Base-by-base conservation (phyloP, 768 basidiomycete genomes). In the Dendrothele bispora region DNA sequence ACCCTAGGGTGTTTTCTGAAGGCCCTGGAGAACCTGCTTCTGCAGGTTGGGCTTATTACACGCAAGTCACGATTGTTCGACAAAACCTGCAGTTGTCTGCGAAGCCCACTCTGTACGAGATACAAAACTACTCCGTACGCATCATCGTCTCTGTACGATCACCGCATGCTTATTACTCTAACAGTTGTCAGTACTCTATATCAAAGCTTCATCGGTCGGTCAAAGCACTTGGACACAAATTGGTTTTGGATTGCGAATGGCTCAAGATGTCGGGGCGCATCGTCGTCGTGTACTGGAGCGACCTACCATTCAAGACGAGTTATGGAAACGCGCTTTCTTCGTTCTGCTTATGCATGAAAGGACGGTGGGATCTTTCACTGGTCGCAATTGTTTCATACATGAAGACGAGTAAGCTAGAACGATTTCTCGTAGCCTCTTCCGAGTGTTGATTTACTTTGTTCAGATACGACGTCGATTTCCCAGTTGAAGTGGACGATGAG, bases 241-340 rank as follows among this genome's bases (percentile, higher is more conserved):
- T 29, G 85, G 86, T 10, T 59, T 78, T 29, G 74, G 74, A 32
- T 63, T 91, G 26, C 82, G 88, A 3, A 68, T 84, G 40, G 80
- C 83, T 1, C 83, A 89, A 59, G 89, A 93, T 53, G 79, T 89
- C 30, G 83, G 91, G 24, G 84, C 80, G 1, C 91, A 92, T 62
- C 62, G 70, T 48, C 64, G 75, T 24, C 68, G 65, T 43, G 52
- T 59, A 11, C 51, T 60, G 22, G 62, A 51, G 43, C 60, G n/a
- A 50, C 72, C 72, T 10, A 74, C 67, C 10, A 64, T 70, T 5
- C 84, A 90, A 53, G 77, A 84, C 46, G 88, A 92, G 60, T 70
- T 86, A 18, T 88, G 86, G 80, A 88, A 87, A 59, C 77, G 84
- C 20, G 79, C 77, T 7, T 84, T 84, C 55, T 85, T 82, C 81